Evolutionary conservation across 2,329 filamentous ascomycete genomes (phyloP).

Genomic region (Nakataea oryzae): DNA sequence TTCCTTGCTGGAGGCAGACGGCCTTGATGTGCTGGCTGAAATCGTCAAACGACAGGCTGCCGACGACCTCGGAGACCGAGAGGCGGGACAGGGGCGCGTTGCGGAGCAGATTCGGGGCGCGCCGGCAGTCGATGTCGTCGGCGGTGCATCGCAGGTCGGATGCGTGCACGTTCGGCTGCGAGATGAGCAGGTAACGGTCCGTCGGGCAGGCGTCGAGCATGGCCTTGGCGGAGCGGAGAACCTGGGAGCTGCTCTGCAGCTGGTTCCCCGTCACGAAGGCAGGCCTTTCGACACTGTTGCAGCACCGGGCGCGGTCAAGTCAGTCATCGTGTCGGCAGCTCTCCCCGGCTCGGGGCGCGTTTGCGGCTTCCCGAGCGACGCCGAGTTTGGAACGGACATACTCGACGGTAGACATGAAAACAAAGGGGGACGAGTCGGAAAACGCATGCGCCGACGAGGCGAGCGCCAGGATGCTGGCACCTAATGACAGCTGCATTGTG

Average conservation of each 20-base stretch:
- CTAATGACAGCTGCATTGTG: slow-evolving; percentile 43
- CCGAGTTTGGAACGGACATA: slow-evolving; percentile 32
- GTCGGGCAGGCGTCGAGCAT: slow-evolving; percentile 61
- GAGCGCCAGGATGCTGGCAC: slow-evolving; percentile 41
- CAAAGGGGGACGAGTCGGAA: slow-evolving; percentile 78
- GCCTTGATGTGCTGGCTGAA: slow-evolving; percentile 32
- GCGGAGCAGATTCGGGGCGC: slow-evolving; percentile 39
- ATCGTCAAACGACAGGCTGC: slow-evolving; percentile 29
- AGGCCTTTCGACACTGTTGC: slow-evolving; percentile 15
- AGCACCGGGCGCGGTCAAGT: not conserved
- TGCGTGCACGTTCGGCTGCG: slow-evolving; percentile 64
- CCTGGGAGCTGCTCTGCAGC: slow-evolving; percentile 37
- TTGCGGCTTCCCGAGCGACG: not conserved
- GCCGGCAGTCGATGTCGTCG: slow-evolving; percentile 22
- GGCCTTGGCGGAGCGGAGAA: slow-evolving; percentile 30
- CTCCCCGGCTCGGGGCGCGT: slow-evolving; percentile 1
- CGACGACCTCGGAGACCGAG: slow-evolving; percentile 46
- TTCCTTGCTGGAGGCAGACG: slow-evolving; percentile 31
- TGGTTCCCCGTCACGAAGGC: slow-evolving; percentile 23
- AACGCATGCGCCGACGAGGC: slow-evolving; percentile 56
- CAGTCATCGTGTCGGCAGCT: slow-evolving; percentile 6
- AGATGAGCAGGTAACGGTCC: slow-evolving; percentile 65
- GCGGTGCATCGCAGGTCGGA: slow-evolving; percentile 50
- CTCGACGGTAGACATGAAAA: slow-evolving; percentile 77
- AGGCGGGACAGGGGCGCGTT: not conserved